Evolutionary conservation across 371 early-diverging fungal species (phyloP).

Genomic region (Mortierella sp.): DNA sequence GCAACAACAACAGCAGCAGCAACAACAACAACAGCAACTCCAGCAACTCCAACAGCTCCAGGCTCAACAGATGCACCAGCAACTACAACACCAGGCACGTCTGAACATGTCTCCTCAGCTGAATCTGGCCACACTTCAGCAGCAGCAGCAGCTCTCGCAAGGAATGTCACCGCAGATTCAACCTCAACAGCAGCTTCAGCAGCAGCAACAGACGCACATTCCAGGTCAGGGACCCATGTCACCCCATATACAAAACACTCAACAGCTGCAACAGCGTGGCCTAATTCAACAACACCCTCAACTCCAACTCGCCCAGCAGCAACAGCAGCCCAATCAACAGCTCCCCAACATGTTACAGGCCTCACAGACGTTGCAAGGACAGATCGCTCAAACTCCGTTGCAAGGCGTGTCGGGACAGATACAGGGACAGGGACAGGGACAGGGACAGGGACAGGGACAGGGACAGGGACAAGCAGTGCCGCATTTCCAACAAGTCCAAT

Average conservation of each 20-base stretch:
- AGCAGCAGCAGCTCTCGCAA: not conserved
- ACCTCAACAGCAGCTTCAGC: constrained; percentile 5
- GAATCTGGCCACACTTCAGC: constrained; percentile 1
- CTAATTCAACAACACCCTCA: not conserved
- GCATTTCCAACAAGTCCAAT: constrained; percentile 11
- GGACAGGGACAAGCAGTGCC: not conserved
- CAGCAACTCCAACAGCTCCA: constrained; percentile 9
- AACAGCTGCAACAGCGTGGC: not conserved
- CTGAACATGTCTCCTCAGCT: not conserved
- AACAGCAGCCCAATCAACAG: not conserved
- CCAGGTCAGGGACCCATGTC: not conserved
- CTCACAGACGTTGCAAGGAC: not conserved
- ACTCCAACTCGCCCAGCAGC: constrained; percentile 11
- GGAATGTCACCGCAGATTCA: constrained; percentile 4
- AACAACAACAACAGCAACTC: constrained; percentile 3
- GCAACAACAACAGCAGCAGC: not conserved
- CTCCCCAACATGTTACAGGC: not conserved
- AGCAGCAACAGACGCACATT: not conserved
- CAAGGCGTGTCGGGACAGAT: not conserved
- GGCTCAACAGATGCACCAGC: constrained; percentile 5
- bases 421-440: too few species aligned
- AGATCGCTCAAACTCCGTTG: not conserved
- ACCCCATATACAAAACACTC: not conserved
- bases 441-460: too few species aligned
- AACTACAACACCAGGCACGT: constrained; percentile 5